Conservation (phyloP, 371 early-diverging fungal genomes). For the Mortierella sp. region DNA sequence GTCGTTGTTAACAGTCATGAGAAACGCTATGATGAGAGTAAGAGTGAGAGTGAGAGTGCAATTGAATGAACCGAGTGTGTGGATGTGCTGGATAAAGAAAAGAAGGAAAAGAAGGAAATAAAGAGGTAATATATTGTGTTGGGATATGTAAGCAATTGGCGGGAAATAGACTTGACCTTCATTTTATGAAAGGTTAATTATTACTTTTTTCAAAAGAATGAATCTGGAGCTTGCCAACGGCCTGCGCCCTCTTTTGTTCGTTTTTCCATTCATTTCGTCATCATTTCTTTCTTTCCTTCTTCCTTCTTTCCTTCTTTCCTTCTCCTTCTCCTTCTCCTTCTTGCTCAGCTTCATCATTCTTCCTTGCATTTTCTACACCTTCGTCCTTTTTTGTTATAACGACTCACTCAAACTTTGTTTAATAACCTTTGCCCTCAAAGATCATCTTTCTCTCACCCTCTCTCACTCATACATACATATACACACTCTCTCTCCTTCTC, state of each 20-base stretch:
- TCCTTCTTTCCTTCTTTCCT: background rate
- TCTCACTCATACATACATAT: background rate
- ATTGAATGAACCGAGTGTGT: no score
- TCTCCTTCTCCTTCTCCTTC: background rate
- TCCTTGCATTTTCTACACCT: background rate
- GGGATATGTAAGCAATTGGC: slow-evolving; percentile 1
- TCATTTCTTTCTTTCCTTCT: background rate
- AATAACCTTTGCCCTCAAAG: background rate
- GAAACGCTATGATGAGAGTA: no score
- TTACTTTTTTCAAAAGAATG: background rate
- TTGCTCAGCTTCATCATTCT: background rate
- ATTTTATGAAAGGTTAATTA: background rate
- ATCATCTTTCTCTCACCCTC: background rate
- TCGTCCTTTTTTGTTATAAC: background rate
- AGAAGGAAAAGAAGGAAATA: no score
- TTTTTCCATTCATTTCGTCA: background rate
- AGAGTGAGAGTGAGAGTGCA: no score
- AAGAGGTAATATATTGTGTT: no score
- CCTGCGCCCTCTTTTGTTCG: background rate
- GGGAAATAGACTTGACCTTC: no score
- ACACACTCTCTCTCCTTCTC: background rate
- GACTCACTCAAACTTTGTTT: background rate
- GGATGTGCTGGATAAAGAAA: no score
- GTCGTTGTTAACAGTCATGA: no score
- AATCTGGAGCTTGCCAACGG: background rate